Percentiles rank a stretch among this genome's conserved stretches.
These are phyloP conservation scores for Solanum arcanum DNA, from an alignment of 257 asterid genomes.

Conservation along the genomic window DNA sequence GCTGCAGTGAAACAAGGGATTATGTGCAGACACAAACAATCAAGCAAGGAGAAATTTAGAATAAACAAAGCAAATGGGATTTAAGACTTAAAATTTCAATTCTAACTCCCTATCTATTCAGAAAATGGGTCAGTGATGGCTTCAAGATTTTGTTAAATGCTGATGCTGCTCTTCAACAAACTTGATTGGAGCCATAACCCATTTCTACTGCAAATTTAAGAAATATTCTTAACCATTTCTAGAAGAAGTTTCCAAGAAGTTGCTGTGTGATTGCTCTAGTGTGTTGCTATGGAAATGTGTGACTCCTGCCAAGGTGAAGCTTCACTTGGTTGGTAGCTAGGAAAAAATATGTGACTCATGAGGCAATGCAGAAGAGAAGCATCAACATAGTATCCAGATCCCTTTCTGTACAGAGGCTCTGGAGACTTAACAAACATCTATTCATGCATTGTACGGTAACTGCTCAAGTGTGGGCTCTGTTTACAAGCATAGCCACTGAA, in stretches of 20 bases:
- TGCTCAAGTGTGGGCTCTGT: background rate
- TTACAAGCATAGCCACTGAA: background rate
- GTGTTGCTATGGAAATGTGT: background rate
- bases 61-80: background rate
- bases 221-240: background rate
- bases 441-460: background rate
- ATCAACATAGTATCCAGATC: background rate
- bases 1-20: conserved; percentile 32
- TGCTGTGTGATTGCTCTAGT: background rate
- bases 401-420: background rate
- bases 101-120: background rate
- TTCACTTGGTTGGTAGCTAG: background rate
- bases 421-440: background rate
- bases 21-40: conserved; percentile 11
- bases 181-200: background rate
- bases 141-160: background rate
- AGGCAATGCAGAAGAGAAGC: background rate
- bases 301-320: background rate
- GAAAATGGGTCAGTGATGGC: background rate
- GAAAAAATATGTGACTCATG: background rate
- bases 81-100: background rate
- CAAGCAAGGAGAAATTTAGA: conserved; percentile 1
- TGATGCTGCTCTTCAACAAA: background rate
- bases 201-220: background rate
- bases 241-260: background rate